These are phyloP conservation scores for Skeletonema potamos DNA, from an alignment of 108 stramenopile genomes.

Conservation along the genomic window DNA sequence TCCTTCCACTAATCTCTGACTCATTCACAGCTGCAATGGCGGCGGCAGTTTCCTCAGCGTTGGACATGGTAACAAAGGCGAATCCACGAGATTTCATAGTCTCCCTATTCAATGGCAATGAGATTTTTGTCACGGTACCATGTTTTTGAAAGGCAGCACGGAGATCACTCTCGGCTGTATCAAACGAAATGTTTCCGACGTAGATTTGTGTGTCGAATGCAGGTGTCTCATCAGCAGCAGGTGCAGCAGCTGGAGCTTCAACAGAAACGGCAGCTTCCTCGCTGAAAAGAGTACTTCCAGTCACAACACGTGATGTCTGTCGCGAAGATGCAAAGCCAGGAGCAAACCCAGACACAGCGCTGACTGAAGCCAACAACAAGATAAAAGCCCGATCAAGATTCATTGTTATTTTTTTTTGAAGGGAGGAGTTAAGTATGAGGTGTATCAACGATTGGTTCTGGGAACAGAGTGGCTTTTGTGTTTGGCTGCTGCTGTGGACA, in stretches of 20 bases:
- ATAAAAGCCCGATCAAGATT: constrained; percentile 19
- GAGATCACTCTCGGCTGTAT: constrained; percentile 71
- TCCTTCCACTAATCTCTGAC: constrained; percentile 54
- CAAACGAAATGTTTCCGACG: constrained; percentile 48
- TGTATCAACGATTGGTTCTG: background rate
- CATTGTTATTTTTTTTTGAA: background rate
- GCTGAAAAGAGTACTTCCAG: constrained; percentile 29
- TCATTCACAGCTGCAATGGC: constrained; percentile 65
- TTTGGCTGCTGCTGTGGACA: background rate
- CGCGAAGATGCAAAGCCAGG: background rate
- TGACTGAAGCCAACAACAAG: constrained; percentile 11
- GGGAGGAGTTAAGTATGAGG: background rate
- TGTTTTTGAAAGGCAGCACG: constrained; percentile 70
- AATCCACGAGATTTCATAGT: constrained; percentile 74
- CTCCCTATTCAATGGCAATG: constrained; percentile 76
- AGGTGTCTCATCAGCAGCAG: constrained; percentile 2
- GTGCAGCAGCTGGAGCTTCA: constrained; percentile 2
- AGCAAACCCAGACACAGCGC: constrained; percentile 25
- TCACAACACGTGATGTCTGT: background rate
- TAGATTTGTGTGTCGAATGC: constrained; percentile 38
- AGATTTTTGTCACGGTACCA: constrained; percentile 83
- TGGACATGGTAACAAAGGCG: constrained; percentile 84
- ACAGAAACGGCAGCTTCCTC: constrained; percentile 27
- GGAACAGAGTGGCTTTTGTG: background rate
- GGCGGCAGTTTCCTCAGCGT: constrained; percentile 58